Conservation (phyloP, 176 grass and related monocot species). For the Tuctoria greenei region DNA sequence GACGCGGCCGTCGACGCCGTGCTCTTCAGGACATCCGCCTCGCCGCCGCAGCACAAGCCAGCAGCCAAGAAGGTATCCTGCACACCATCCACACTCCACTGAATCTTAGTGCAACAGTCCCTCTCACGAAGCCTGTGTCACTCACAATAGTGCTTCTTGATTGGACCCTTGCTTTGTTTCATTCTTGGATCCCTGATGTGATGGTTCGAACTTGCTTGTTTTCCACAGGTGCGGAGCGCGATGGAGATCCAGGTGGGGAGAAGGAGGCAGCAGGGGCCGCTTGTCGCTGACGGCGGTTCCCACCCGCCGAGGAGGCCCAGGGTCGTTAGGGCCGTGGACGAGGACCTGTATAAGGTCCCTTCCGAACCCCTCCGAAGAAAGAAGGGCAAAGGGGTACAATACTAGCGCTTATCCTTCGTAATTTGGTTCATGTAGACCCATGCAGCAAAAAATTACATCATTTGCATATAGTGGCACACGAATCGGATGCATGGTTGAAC, state of each 20-base stretch:
- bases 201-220: not conserved
- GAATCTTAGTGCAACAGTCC: not conserved
- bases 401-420: too few species aligned
- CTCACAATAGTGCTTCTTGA: not conserved
- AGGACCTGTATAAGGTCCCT: slow-evolving; percentile 68
- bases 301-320: not conserved
- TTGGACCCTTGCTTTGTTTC: slow-evolving; percentile 4
- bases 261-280: slow-evolving; percentile 22
- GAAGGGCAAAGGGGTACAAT: slow-evolving; percentile 54
- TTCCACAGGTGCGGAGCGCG: slow-evolving; percentile 35
- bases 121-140: not conserved
- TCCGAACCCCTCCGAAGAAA: slow-evolving; percentile 35
- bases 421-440: too few species aligned
- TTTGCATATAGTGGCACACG: too few species aligned
- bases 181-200: not conserved
- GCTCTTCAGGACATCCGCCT: slow-evolving; percentile 24
- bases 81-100: not conserved
- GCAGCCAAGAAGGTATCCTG: slow-evolving; percentile 20
- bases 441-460: too few species aligned
- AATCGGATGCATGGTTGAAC: not conserved
- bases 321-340: slow-evolving; percentile 50
- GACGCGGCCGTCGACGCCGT: not conserved
- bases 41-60: slow-evolving; percentile 22
- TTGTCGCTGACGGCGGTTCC: not conserved
- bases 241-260: not conserved